phyloP scores from a whole-genome alignment of 176 grass and related monocot species.

The Areca catechu region DNA sequence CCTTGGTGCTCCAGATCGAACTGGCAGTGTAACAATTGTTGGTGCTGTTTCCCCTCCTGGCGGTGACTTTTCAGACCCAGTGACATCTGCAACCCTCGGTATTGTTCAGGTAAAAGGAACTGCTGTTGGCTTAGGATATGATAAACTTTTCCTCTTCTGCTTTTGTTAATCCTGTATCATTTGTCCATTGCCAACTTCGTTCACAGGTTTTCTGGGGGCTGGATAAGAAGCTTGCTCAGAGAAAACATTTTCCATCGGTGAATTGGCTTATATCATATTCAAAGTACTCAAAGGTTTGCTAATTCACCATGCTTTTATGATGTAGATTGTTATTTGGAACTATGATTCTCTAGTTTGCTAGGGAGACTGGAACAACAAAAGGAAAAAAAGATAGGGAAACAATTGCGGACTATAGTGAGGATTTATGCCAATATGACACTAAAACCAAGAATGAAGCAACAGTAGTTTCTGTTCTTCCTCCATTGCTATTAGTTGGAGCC shows the following conservation, averaged over 20 bases:
- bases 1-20: slow-evolving; percentile 79
- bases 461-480: too few relatives aligned
- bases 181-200: slow-evolving; percentile 11
- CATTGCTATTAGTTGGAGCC: too few relatives aligned
- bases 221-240: slow-evolving; percentile 98
- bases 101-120: slow-evolving; percentile 73
- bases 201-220: slow-evolving; percentile 97
- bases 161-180: neutral
- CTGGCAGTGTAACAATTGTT: slow-evolving; percentile 98
- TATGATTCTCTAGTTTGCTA: too few relatives aligned
- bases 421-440: too few relatives aligned
- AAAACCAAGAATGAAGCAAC: too few relatives aligned
- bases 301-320: too few relatives aligned
- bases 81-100: slow-evolving; percentile 96
- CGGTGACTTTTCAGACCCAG: slow-evolving; percentile 97
- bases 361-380: too few relatives aligned
- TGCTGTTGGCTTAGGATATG: neutral
- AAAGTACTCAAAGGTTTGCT: slow-evolving; percentile 81
- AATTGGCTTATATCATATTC: slow-evolving; percentile 99
- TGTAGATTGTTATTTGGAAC: too few relatives aligned
- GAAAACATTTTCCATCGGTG: slow-evolving; percentile 98
- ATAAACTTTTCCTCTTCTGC: too few relatives aligned
- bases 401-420: too few relatives aligned
- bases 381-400: too few relatives aligned
- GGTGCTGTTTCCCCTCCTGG: slow-evolving; percentile 97